Conservation (phyloP, 148 eudicot species). For the Fagopyrum homotropicum region DNA sequence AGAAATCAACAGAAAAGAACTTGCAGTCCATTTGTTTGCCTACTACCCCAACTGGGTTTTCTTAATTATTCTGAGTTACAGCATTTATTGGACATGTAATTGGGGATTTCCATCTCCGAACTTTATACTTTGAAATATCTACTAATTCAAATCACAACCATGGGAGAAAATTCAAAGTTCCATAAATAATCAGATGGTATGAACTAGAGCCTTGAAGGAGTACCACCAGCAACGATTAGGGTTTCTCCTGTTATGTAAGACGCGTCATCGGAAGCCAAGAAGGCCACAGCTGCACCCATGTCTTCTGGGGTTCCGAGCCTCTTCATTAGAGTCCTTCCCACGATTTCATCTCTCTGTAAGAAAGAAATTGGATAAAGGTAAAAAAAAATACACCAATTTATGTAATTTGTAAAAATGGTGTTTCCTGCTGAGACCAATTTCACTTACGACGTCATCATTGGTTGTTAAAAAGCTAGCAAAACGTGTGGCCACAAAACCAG, state of each 20-base stretch:
- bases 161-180: too few relatives aligned
- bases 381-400: background rate
- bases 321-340: constrained; percentile 56
- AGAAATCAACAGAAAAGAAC: background rate
- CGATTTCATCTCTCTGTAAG: constrained; percentile 48
- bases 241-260: constrained; percentile 89
- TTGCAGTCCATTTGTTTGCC: background rate
- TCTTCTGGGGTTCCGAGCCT: constrained; percentile 89
- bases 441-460: constrained; percentile 48
- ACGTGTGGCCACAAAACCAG: constrained; percentile 87
- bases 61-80: too few relatives aligned
- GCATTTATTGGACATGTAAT: too few relatives aligned
- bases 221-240: constrained; percentile 75
- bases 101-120: too few relatives aligned
- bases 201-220: constrained; percentile 60
- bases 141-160: too few relatives aligned
- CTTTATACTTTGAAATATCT: too few relatives aligned
- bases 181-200: background rate
- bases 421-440: background rate
- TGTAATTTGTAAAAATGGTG: background rate
- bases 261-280: constrained; percentile 90
- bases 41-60: background rate
- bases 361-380: background rate
- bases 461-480: constrained; percentile 54
- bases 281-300: constrained; percentile 89